Conservation (phyloP, 805 yeast species). For the Nakazawaea ambrosiae region DNA sequence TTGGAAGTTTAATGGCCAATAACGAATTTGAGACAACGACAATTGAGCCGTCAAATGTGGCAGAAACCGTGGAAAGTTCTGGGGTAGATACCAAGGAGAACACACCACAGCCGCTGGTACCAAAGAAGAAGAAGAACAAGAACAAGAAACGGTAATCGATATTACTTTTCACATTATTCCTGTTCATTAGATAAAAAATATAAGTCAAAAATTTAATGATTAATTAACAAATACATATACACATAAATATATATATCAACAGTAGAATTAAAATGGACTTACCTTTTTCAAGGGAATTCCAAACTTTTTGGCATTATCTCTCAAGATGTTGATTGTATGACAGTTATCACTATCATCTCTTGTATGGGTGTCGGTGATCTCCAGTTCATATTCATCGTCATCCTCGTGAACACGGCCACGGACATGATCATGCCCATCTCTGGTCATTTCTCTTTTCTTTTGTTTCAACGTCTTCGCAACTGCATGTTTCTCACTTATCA, state of each 20-base stretch:
- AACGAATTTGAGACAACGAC: constrained; percentile 1
- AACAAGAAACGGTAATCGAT: constrained; percentile 8
- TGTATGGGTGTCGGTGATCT: background rate
- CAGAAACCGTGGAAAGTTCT: constrained; percentile 1
- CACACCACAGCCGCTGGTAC: constrained; percentile 5
- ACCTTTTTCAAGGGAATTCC: constrained; percentile 4
- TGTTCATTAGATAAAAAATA: no score
- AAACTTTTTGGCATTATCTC: constrained; percentile 9
- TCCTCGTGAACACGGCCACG: no score
- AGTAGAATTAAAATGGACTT: background rate
- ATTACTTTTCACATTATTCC: no score
- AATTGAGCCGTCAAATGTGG: background rate
- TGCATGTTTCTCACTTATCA: constrained; percentile 1
- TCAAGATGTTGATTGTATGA: constrained; percentile 6
- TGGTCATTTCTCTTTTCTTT: background rate
- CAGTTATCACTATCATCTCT: constrained; percentile 6
- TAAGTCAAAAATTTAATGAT: no score
- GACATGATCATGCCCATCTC: constrained; percentile 1
- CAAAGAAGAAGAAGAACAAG: constrained; percentile 5
- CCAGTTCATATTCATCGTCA: background rate
- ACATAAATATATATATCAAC: no score
- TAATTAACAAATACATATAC: no score
- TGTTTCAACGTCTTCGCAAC: background rate
- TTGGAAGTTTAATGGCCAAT: constrained; percentile 10
- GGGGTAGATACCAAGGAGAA: constrained; percentile 7